These are phyloP conservation scores for Salvia splendens DNA, from an alignment of 257 asterid species.

Conservation along the genomic window DNA sequence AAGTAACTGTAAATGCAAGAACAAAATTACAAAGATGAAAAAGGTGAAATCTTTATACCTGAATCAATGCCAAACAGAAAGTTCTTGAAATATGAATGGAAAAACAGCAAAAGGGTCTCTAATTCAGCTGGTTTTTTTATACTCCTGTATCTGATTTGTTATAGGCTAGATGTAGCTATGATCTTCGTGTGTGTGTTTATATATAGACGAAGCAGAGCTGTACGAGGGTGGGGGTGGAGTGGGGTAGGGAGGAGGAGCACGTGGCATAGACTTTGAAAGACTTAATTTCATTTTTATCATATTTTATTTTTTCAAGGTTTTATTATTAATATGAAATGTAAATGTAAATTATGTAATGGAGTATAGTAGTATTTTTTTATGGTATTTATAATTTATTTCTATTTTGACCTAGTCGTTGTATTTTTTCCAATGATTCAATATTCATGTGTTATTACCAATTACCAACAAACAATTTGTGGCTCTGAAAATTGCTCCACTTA, in stretches of 20 bases:
- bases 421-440: too few relatives aligned
- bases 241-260: constrained; percentile 27
- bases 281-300: constrained; percentile 1
- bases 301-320: too few relatives aligned
- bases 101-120: not conserved
- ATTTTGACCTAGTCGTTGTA: too few relatives aligned
- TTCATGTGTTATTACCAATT: too few relatives aligned
- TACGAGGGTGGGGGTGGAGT: not conserved
- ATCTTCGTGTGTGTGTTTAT: constrained; percentile 19
- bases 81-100: constrained; percentile 19
- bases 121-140: not conserved
- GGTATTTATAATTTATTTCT: too few relatives aligned
- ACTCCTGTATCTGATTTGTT: constrained; percentile 1
- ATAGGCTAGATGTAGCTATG: not conserved
- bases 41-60: constrained; percentile 34
- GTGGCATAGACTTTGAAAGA: constrained; percentile 35
- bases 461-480: too few relatives aligned
- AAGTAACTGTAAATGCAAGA: not conserved
- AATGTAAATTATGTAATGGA: too few relatives aligned
- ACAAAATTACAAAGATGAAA: not conserved
- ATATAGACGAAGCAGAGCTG: constrained; percentile 30
- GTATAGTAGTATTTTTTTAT: too few relatives aligned
- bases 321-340: too few relatives aligned
- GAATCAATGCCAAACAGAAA: constrained; percentile 5
- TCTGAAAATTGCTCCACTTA: too few relatives aligned